Conservation (phyloP, 2,329 filamentous ascomycete species). For the Trichoderma breve region DNA sequence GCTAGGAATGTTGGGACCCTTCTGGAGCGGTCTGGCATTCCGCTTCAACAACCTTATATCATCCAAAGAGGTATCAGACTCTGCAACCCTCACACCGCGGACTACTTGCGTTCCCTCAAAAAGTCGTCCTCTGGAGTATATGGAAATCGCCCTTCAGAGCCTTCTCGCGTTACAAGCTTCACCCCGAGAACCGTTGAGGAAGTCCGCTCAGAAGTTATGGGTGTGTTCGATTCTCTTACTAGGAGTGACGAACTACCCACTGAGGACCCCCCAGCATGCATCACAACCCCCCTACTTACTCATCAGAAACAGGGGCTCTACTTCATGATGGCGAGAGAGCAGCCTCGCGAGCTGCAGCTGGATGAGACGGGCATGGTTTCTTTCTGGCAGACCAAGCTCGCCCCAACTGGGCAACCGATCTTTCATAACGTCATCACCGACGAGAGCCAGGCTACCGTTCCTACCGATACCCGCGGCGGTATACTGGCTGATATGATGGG, state of each 20-base stretch:
- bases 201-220: slow-evolving; percentile 77
- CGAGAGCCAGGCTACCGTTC: slow-evolving; percentile 56
- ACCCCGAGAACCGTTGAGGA: slow-evolving; percentile 72
- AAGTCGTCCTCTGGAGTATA: slow-evolving; percentile 27
- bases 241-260: slow-evolving; percentile 73
- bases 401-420: slow-evolving; percentile 50
- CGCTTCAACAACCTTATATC: slow-evolving; percentile 63
- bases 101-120: slow-evolving; percentile 43
- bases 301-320: slow-evolving; percentile 89
- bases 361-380: slow-evolving; percentile 64
- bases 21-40: slow-evolving; percentile 62
- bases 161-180: slow-evolving; percentile 27
- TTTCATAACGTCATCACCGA: slow-evolving; percentile 88
- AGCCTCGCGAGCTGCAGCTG: slow-evolving; percentile 56
- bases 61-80: slow-evolving; percentile 68
- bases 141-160: slow-evolving; percentile 28
- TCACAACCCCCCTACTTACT: slow-evolving; percentile 68
- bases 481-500: slow-evolving; percentile 87
- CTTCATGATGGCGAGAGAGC: slow-evolving; percentile 81
- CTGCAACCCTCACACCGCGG: slow-evolving; percentile 70
- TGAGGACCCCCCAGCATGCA: slow-evolving; percentile 60
- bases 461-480: slow-evolving; percentile 67
- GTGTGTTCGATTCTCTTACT: slow-evolving; percentile 82
- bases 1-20: slow-evolving; percentile 64
- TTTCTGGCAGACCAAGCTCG: slow-evolving; percentile 68